Percentiles rank a stretch among this genome's conserved stretches.
These are phyloP conservation scores for Chionographis japonica DNA, from an alignment of 106 monocot genomes.

Conservation along the genomic window DNA sequence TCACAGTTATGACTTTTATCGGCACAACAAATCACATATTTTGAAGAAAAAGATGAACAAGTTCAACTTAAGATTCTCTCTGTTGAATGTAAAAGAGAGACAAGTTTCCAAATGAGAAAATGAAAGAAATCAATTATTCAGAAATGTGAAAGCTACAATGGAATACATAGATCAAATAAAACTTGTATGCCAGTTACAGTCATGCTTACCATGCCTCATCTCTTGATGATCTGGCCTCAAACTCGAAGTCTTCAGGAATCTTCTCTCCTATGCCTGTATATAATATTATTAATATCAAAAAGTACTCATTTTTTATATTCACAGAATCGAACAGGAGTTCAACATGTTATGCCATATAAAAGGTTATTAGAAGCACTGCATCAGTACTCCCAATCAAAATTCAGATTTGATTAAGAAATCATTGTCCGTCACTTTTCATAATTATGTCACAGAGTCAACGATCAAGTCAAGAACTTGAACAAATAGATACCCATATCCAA, in stretches of 20 bases:
- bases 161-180: no score
- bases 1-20: no score
- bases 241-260: constrained; percentile 20
- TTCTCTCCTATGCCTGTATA: constrained; percentile 9
- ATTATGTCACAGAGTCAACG: neutral
- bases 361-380: neutral
- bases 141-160: no score
- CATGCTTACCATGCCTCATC: constrained; percentile 31
- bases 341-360: neutral
- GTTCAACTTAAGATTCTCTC: no score
- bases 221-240: constrained; percentile 28
- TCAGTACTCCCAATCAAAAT: neutral
- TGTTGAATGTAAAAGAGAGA: no score
- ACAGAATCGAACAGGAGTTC: neutral
- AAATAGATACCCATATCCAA: neutral
- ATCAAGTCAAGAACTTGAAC: neutral
- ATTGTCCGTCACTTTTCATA: neutral
- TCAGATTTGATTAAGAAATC: neutral
- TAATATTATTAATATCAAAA: neutral
- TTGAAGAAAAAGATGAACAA: no score
- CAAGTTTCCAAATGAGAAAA: no score
- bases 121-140: no score
- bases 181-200: neutral
- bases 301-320: neutral
- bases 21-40: no score